Evolutionary conservation across 2,329 filamentous ascomycete species (phyloP).

Genomic region (Pyrenochaeta sp.): DNA sequence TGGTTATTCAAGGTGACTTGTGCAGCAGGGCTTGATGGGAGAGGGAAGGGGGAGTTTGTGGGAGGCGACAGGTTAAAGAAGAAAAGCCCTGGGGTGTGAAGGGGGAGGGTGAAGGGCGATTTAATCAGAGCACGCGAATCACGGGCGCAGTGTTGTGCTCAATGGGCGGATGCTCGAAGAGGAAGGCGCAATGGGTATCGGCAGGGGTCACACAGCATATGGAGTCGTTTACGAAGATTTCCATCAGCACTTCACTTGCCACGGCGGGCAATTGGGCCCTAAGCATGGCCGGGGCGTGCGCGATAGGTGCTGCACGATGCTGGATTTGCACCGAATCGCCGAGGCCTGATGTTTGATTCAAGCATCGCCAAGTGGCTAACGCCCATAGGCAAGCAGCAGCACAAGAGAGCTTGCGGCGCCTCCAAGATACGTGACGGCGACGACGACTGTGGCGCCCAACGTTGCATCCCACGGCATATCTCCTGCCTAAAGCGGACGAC

Average conservation of each 20-base stretch:
- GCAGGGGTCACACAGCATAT: slow-evolving; percentile 13
- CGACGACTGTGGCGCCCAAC: slow-evolving; percentile 17
- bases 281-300: slow-evolving; percentile 3
- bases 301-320: slow-evolving; percentile 13
- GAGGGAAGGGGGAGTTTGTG: slow-evolving; percentile 8
- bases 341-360: slow-evolving; percentile 10
- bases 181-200: slow-evolving; percentile 18
- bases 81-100: slow-evolving; percentile 14
- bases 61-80: slow-evolving; percentile 23
- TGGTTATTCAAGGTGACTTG: slow-evolving; percentile 1
- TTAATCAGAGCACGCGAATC: slow-evolving; percentile 22
- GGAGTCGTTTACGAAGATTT: slow-evolving; percentile 3
- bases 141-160: slow-evolving; percentile 16
- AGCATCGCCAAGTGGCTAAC: slow-evolving; percentile 24
- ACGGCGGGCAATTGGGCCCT: slow-evolving; percentile 25
- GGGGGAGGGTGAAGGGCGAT: slow-evolving; percentile 7
- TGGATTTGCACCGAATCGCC: slow-evolving; percentile 10
- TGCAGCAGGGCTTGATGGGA: slow-evolving; percentile 11
- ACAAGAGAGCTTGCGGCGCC: slow-evolving; percentile 20
- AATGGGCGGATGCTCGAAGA: slow-evolving; percentile 13
- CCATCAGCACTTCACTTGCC: slow-evolving; percentile 26
- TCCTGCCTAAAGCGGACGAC: slow-evolving; percentile 18
- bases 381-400: slow-evolving; percentile 14
- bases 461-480: slow-evolving; percentile 6
- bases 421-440: slow-evolving; percentile 13